Conservation (phyloP, 768 basidiomycete species). For the Hygrophorus pudorinus region DNA sequence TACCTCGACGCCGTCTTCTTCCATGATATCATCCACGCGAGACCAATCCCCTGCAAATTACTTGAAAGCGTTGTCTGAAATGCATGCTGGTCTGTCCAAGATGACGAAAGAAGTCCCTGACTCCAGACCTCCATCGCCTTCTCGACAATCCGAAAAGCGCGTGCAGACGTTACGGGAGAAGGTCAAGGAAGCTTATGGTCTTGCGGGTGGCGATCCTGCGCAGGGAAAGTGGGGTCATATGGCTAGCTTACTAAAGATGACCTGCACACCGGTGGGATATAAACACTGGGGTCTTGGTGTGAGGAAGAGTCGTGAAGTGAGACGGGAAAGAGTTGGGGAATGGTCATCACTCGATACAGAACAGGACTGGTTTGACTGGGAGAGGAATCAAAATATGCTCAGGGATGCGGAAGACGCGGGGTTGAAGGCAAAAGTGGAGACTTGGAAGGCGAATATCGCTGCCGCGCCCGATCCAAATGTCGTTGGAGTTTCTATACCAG, state of each 20-base stretch:
- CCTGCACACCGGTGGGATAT: constrained; percentile 28
- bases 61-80: neutral
- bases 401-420: neutral
- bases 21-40: neutral
- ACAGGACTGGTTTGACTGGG: constrained; percentile 36
- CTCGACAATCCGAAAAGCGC: constrained; percentile 11
- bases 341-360: constrained; percentile 35
- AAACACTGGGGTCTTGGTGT: constrained; percentile 18
- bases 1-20: too few species aligned
- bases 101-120: constrained; percentile 20
- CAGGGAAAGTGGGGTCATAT: constrained; percentile 39
- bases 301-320: constrained; percentile 13
- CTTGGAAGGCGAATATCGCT: neutral
- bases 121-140: constrained; percentile 11
- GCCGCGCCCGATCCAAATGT: neutral
- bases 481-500: constrained; percentile 1
- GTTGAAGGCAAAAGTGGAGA: neutral
- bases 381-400: constrained; percentile 15
- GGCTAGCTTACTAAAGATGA: constrained; percentile 28
- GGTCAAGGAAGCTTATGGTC: constrained; percentile 24
- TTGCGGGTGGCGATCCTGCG: constrained; percentile 28
- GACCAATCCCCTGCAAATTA: neutral
- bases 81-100: constrained; percentile 17
- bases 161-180: constrained; percentile 21
- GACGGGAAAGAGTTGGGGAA: constrained; percentile 17